phyloP scores from a whole-genome alignment of 306 rosid genomes.

The Prunus mongolica region DNA sequence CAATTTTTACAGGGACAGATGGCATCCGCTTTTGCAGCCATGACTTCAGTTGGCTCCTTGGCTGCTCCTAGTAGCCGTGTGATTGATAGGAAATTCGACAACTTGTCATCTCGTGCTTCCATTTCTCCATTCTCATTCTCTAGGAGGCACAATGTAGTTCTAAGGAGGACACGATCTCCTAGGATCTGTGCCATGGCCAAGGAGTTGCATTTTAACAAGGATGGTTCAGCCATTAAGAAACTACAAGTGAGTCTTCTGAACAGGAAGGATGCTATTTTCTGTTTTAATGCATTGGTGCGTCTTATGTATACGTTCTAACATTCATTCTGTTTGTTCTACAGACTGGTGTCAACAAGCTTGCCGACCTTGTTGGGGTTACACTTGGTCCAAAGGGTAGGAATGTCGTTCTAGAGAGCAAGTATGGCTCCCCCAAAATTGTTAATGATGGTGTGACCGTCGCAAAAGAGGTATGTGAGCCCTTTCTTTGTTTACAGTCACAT shows the following conservation, averaged over 20 bases:
- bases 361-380: constrained; percentile 96
- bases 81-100: constrained; percentile 37
- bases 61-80: constrained; percentile 45
- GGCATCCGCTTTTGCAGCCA: constrained; percentile 75
- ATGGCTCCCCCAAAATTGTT: constrained; percentile 96
- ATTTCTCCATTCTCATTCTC: constrained; percentile 57
- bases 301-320: neutral
- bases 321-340: constrained; percentile 18
- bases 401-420: constrained; percentile 96
- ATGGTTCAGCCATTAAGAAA: constrained; percentile 86
- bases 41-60: constrained; percentile 52
- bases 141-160: constrained; percentile 31
- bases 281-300: neutral
- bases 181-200: constrained; percentile 92
- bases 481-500: neutral
- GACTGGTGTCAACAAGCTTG: constrained; percentile 98
- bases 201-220: constrained; percentile 90
- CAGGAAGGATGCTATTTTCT: too few species aligned
- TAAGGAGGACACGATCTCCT: constrained; percentile 35
- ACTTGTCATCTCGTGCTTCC: constrained; percentile 61
- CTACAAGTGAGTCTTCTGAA: constrained; percentile 44
- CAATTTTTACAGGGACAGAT: constrained; percentile 27
- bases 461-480: constrained; percentile 55
- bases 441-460: constrained; percentile 99
- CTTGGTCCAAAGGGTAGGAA: constrained; percentile 99